phyloP scores from a whole-genome alignment of 306 rosid genomes.

The Prinsepia uniflora region DNA sequence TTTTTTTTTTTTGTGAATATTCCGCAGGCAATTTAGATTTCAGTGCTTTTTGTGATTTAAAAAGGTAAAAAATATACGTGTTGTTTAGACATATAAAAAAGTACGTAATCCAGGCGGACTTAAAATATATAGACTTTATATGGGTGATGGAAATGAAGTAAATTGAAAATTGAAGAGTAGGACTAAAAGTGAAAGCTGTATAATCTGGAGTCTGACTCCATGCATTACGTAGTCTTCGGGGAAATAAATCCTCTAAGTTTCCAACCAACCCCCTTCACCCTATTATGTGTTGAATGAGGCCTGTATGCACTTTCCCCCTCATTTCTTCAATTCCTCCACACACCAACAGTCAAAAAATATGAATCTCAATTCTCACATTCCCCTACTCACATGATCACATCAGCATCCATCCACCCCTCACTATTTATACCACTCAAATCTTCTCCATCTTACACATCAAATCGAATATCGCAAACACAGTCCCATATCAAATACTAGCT shows the following conservation, averaged over 20 bases:
- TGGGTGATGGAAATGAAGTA: neutral
- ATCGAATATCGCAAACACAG: too few relatives aligned
- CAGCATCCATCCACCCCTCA: neutral
- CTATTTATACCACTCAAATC: conserved; percentile 2
- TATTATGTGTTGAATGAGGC: too few relatives aligned
- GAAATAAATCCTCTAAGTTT: neutral
- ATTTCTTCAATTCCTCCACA: neutral
- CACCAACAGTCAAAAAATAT: neutral
- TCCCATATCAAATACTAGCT: too few relatives aligned
- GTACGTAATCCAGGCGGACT: too few relatives aligned
- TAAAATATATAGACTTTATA: too few relatives aligned
- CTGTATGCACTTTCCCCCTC: neutral
- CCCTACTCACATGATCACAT: too few relatives aligned
- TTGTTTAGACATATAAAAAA: too few relatives aligned
- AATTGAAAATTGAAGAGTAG: neutral
- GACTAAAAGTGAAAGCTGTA: too few relatives aligned
- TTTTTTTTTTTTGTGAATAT: too few relatives aligned
- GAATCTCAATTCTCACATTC: neutral
- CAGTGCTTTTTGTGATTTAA: too few relatives aligned
- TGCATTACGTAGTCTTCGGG: neutral
- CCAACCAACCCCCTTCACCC: neutral
- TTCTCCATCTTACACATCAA: neutral
- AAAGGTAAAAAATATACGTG: too few relatives aligned
- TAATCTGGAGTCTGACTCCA: neutral
- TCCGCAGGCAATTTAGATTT: too few relatives aligned